Evolutionary conservation across 139 green algal species (phyloP).

Genomic region (Chlamydomonas sphaeroides): DNA sequence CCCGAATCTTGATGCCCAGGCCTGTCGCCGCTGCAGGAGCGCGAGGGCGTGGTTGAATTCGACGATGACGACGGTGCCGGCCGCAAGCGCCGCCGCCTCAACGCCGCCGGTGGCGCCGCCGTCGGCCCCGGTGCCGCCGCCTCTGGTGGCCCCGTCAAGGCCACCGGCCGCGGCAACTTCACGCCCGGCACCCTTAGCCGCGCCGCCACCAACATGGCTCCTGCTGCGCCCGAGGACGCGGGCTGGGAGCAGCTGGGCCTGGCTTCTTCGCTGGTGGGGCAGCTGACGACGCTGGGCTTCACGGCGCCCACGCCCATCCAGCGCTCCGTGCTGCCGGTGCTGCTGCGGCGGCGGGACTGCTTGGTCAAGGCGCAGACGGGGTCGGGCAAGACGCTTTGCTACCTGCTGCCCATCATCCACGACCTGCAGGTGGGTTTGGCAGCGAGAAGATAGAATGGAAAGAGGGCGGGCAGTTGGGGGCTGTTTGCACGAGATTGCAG

Average conservation of each 20-base stretch:
- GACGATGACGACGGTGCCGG: conserved; percentile 12
- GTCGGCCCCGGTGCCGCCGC: too few species aligned
- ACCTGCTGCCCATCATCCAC: conserved; percentile 90
- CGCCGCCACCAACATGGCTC: neutral
- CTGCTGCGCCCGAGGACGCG: neutral
- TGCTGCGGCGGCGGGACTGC: conserved; percentile 57
- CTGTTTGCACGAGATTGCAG: too few species aligned
- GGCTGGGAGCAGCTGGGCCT: conserved; percentile 64
- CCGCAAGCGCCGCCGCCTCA: conserved; percentile 25
- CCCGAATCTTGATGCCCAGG: neutral
- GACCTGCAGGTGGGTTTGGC: conserved; percentile 63
- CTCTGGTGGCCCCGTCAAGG: neutral
- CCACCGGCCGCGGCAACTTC: conserved; percentile 27
- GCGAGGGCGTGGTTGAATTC: conserved; percentile 31
- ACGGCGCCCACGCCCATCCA: conserved; percentile 73
- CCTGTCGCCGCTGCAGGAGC: neutral
- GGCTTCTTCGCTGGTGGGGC: conserved; percentile 44
- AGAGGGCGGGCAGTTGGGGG: too few species aligned
- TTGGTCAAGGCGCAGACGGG: conserved; percentile 79
- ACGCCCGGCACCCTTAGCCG: neutral
- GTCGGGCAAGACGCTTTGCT: conserved; percentile 93
- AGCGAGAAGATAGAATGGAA: too few species aligned
- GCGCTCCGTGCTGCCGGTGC: conserved; percentile 59
- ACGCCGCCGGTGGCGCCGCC: neutral
- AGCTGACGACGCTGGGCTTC: conserved; percentile 74